phyloP scores from a whole-genome alignment of 169 alveolate species.

The Cryptosporidium xiaoi region DNA sequence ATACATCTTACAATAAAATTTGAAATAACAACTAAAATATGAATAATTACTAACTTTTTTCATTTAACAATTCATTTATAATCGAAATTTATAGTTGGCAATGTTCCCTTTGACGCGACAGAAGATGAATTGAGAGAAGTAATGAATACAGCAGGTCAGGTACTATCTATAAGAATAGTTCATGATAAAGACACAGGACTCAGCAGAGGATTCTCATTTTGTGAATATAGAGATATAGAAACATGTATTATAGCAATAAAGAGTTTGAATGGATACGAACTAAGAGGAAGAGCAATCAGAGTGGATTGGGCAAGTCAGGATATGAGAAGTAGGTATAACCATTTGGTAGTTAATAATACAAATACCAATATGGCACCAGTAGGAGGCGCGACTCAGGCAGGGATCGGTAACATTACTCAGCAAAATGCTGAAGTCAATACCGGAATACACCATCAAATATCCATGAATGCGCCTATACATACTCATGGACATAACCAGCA shows the following conservation, averaged over 20 bases:
- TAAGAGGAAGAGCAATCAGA: constrained; percentile 77
- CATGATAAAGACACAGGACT: constrained; percentile 79
- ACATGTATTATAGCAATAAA: constrained; percentile 79
- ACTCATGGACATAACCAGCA: constrained; percentile 21
- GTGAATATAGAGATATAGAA: constrained; percentile 80
- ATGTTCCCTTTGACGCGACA: constrained; percentile 80
- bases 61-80: not conserved
- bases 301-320: constrained; percentile 81
- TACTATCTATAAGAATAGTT: constrained; percentile 76
- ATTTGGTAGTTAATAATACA: constrained; percentile 44
- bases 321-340: constrained; percentile 74
- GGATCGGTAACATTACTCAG: constrained; percentile 13
- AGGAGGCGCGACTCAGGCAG: constrained; percentile 6
- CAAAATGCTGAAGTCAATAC: constrained; percentile 9
- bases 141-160: constrained; percentile 78
- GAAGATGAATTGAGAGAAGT: constrained; percentile 80
- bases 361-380: not conserved
- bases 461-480: constrained; percentile 8
- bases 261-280: constrained; percentile 78
- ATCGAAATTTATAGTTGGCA: constrained; percentile 68
- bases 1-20: too few relatives aligned
- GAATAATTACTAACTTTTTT: not conserved
- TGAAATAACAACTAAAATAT: not conserved
- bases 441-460: constrained; percentile 25
- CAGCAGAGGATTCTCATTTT: constrained; percentile 81